A percentile compares a stretch with the other conserved stretches of the same genome.
Evolutionary conservation across 176 grass and related monocot species (phyloP).

Genomic region (Lolium perenne): DNA sequence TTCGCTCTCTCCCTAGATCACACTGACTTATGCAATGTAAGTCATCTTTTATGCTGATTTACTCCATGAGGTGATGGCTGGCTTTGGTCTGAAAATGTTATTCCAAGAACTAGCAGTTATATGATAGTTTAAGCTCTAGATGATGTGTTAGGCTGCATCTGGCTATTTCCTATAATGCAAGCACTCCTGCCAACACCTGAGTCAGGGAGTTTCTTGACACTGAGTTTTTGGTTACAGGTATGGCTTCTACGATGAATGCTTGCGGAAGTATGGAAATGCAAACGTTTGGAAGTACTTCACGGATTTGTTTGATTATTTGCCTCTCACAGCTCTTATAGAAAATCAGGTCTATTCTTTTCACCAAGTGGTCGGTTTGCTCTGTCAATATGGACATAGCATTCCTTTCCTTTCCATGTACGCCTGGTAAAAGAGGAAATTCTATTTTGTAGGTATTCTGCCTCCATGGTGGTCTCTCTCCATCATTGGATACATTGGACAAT

Average conservation of each 20-base stretch:
- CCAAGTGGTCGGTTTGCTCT: not conserved
- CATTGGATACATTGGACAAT: constrained; percentile 97
- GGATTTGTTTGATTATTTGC: constrained; percentile 99
- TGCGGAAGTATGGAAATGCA: constrained; percentile 99
- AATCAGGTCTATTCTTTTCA: constrained; percentile 76
- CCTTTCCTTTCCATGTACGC: not conserved
- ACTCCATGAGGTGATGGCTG: not conserved
- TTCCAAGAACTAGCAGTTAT: constrained; percentile 9
- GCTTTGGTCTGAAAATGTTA: not conserved
- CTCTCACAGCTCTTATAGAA: constrained; percentile 99
- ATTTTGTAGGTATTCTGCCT: constrained; percentile 89
- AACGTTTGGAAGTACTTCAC: constrained; percentile 99
- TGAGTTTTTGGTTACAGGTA: constrained; percentile 69
- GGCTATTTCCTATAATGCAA: constrained; percentile 29
- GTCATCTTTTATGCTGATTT: constrained; percentile 12
- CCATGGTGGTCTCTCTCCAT: constrained; percentile 97
- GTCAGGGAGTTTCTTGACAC: constrained; percentile 40
- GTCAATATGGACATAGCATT: constrained; percentile 17
- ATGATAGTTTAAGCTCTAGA: not conserved
- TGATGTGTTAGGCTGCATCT: constrained; percentile 2
- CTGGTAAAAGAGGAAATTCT: constrained; percentile 21
- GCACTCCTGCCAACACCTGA: not conserved
- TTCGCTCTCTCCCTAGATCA: not conserved
- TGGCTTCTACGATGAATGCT: constrained; percentile 99
- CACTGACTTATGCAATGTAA: not conserved